A percentile compares a stretch with the other conserved stretches of the same genome.
phyloP scores from a whole-genome alignment of 768 basidiomycete species.

The Russula ochroleuca region DNA sequence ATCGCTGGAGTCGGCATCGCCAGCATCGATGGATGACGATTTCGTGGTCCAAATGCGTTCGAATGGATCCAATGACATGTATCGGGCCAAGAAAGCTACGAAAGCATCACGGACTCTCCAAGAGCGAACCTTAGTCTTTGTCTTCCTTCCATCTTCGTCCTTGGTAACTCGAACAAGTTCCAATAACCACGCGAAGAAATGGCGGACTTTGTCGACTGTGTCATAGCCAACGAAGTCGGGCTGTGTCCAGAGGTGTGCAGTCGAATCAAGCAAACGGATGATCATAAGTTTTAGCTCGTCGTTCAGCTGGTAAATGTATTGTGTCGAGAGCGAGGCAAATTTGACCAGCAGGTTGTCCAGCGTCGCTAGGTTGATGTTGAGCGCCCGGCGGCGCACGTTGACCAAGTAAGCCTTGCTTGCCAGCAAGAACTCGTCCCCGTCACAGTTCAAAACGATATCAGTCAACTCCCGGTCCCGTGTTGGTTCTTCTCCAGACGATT shows the following conservation, averaged over 20 bases:
- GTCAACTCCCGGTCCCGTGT: constrained; percentile 60
- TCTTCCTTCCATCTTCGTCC: constrained; percentile 13
- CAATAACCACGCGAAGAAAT: constrained; percentile 55
- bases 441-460: constrained; percentile 47
- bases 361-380: constrained; percentile 49
- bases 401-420: constrained; percentile 54
- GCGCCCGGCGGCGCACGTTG: constrained; percentile 49
- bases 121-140: constrained; percentile 42
- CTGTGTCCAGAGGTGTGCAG: constrained; percentile 55
- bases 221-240: constrained; percentile 30
- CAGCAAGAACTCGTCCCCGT: constrained; percentile 53
- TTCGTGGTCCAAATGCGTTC: constrained; percentile 46
- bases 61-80: constrained; percentile 54
- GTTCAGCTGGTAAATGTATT: constrained; percentile 53
- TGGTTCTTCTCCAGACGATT: constrained; percentile 52
- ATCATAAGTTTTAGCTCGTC: constrained; percentile 50
- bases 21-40: constrained; percentile 9
- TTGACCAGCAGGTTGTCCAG: constrained; percentile 52
- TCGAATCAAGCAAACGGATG: constrained; percentile 61
- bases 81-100: constrained; percentile 60
- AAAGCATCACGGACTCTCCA: constrained; percentile 69
- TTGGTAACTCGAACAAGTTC: constrained; percentile 34
- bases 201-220: constrained; percentile 43
- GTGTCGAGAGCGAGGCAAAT: constrained; percentile 47
- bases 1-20: constrained; percentile 3